phyloP scores from a whole-genome alignment of 2,329 filamentous ascomycete genomes.

The Diaporthe aspalathi region DNA sequence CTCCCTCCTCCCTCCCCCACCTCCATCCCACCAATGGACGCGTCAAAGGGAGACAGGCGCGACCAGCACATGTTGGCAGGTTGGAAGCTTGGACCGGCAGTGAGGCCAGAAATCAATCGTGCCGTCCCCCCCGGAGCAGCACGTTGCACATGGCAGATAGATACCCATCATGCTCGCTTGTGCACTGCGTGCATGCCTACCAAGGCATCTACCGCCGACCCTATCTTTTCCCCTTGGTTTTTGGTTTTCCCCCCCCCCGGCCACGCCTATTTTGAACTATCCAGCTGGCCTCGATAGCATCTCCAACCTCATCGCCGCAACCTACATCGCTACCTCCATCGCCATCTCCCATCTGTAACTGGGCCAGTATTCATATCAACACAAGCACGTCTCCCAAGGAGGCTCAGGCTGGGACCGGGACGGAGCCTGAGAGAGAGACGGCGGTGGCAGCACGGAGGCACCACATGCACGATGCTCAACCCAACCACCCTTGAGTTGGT shows the following conservation, averaged over 20 bases:
- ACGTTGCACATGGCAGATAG: no score
- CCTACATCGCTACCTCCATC: neutral
- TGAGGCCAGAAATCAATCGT: neutral
- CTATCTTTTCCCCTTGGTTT: no score
- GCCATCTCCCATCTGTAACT: neutral
- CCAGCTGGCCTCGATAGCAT: no score
- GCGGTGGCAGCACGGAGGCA: neutral
- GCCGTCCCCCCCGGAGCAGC: neutral
- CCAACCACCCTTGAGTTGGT: constrained; percentile 49
- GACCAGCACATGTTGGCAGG: no score
- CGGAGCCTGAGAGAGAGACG: neutral
- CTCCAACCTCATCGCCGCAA: neutral
- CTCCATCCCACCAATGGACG: neutral
- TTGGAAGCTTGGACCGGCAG: neutral
- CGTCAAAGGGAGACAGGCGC: constrained; percentile 7
- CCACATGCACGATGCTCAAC: constrained; percentile 34
- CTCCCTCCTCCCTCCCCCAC: no score
- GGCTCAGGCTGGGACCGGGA: neutral
- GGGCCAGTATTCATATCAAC: neutral
- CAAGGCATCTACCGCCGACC: neutral
- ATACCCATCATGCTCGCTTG: neutral
- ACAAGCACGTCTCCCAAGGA: no score
- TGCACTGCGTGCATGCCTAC: neutral
- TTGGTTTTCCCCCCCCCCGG: no score
- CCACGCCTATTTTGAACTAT: no score